Conservation (phyloP, 371 early-diverging fungal species). For the Mucor lusitanicus region DNA sequence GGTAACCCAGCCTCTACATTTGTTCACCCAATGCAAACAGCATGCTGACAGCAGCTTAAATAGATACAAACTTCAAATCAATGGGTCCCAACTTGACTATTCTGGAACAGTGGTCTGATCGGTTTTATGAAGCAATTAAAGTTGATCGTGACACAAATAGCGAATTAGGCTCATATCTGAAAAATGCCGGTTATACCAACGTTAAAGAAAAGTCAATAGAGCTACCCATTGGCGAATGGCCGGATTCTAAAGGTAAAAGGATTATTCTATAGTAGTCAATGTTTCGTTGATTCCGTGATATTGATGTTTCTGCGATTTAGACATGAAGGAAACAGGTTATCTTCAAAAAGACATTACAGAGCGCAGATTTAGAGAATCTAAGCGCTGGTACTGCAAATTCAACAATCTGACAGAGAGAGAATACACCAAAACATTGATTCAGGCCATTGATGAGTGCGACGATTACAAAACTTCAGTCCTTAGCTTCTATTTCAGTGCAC, state of each 20-base stretch:
- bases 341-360: constrained; percentile 26
- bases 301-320: neutral
- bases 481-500: constrained; percentile 13
- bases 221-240: constrained; percentile 33
- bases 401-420: constrained; percentile 18
- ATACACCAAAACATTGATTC: neutral
- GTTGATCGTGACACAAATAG: constrained; percentile 8
- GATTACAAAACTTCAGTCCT: neutral
- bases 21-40: no score
- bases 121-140: constrained; percentile 13
- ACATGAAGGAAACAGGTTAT: constrained; percentile 26
- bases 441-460: constrained; percentile 21
- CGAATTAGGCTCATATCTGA: constrained; percentile 2
- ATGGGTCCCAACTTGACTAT: constrained; percentile 10
- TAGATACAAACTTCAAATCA: constrained; percentile 3
- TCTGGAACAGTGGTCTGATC: constrained; percentile 8
- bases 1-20: no score
- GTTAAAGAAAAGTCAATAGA: constrained; percentile 3
- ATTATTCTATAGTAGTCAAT: neutral
- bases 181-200: constrained; percentile 10
- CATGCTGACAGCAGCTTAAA: neutral
- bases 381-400: constrained; percentile 21
- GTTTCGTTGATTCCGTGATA: neutral
- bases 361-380: constrained; percentile 15
- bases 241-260: constrained; percentile 13